Evolutionary conservation across 2,329 filamentous ascomycete species (phyloP), one percentile per base, ranked within the genome.

Genomic region (Sphaceloma murrayae): DNA sequence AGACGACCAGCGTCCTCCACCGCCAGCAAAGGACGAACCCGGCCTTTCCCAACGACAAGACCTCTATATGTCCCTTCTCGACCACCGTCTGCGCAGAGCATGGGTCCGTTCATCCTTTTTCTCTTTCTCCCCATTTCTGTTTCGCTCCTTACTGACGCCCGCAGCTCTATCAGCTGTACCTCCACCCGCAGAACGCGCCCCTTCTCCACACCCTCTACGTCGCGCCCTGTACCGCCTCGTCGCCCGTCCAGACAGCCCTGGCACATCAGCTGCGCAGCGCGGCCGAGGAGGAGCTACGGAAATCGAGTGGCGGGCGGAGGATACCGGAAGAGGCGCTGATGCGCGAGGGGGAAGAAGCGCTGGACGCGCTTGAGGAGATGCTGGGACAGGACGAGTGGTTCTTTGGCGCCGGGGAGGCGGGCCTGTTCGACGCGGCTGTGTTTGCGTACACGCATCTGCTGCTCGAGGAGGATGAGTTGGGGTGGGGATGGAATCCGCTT

Each of bases 371-470:
- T 6, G 75, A 76, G 2, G 67, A 62, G 14, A 55, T 82, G 6
- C 64, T 85, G 7, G 77, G 70, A 1, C 61, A 72, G 1, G 62
- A 77, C 27, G 55, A 65, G 13, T 81, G 77, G 68, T 84, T 82
- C 59, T 82, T 80, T 55, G 71, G 67, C 3, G 58, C 60, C 46
- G 40, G 61, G 21, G 58, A 62, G 11, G 85, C 89, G 0, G 77
- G 79, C 0, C 58, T 89, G 17, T 89, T 96, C 54, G 91, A 98
- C 63, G 88, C 89, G 5, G 78, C 77, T 44, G 76, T 96, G 2
- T 96, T 95, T 64, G 80, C 86, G 3, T 98, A 95, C 62, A 88
- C 85, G 0, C 78, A 93, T 61, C 67, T 94, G 40, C 68, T 96
- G 43, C 64, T 94, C 42, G 77, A 83, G 48, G 71, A 78, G 24